These are phyloP conservation scores for Vigna radiata DNA, from an alignment of 306 rosid genomes.

Conservation along the genomic window DNA sequence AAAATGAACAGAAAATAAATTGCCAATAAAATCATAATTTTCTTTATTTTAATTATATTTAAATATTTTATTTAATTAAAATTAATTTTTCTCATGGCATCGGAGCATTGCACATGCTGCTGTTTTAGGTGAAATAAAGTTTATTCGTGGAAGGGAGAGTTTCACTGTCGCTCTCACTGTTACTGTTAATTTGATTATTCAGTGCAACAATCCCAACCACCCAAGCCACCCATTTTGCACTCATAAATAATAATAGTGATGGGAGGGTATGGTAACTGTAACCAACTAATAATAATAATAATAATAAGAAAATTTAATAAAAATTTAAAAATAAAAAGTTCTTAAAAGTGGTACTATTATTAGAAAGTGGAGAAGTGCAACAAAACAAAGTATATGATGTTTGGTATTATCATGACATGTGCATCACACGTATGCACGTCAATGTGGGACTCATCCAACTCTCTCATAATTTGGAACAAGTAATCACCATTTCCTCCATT, in stretches of 20 bases:
- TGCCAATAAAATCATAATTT: no score
- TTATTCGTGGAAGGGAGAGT: constrained; percentile 1
- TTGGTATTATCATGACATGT: constrained; percentile 31
- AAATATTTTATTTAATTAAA: no score
- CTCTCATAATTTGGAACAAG: constrained; percentile 33
- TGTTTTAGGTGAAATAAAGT: constrained; percentile 27
- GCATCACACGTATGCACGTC: constrained; percentile 53
- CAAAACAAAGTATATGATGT: background rate
- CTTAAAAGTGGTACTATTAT: background rate
- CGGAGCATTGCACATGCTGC: no score
- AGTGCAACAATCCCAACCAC: constrained; percentile 35
- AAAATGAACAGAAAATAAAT: no score
- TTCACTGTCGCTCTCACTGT: constrained; percentile 25
- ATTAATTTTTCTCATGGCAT: background rate
- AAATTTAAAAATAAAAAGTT: background rate
- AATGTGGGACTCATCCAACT: constrained; percentile 32
- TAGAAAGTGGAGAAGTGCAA: background rate
- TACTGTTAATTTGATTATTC: constrained; percentile 30
- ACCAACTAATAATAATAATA: background rate
- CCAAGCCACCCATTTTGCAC: background rate
- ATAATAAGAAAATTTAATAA: background rate
- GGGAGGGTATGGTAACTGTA: background rate
- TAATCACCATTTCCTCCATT: constrained; percentile 38
- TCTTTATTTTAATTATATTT: no score
- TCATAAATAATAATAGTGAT: constrained; percentile 30